Conservation (phyloP, 495 filamentous ascomycete genomes). For the Penicillium dipodomyicola region DNA sequence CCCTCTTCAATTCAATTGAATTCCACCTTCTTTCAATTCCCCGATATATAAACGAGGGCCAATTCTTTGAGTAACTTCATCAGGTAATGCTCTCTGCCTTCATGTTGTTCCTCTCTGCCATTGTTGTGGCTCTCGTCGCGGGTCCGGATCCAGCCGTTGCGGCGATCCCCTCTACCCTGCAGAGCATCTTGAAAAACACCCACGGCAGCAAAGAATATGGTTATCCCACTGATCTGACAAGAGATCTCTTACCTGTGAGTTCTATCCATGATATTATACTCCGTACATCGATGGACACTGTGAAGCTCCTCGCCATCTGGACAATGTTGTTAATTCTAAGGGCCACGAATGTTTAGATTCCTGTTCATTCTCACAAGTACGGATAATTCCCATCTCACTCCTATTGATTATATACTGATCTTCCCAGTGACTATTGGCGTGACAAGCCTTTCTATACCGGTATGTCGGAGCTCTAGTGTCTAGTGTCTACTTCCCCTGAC, state of each 20-base stretch:
- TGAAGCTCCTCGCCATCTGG: background rate
- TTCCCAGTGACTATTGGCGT: conserved; percentile 42
- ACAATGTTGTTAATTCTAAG: conserved; percentile 5
- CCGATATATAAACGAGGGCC: background rate
- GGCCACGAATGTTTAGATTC: conserved; percentile 35
- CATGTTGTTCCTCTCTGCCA: conserved; percentile 22
- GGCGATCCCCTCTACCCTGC: conserved; percentile 33
- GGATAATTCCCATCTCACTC: background rate
- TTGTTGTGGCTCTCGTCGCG: conserved; percentile 27
- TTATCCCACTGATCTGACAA: conserved; percentile 49
- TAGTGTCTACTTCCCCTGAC: background rate
- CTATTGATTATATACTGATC: conserved; percentile 8
- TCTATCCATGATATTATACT: conserved; percentile 3
- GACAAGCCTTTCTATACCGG: conserved; percentile 51
- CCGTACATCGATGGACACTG: background rate
- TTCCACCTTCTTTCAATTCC: background rate
- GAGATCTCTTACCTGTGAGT: conserved; percentile 45
- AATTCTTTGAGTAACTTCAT: background rate
- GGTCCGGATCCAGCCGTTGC: conserved; percentile 28
- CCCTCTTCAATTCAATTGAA: conserved; percentile 1
- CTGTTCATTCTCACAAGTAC: conserved; percentile 48
- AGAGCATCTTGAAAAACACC: conserved; percentile 45
- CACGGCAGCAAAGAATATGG: conserved; percentile 40
- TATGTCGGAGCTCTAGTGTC: conserved; percentile 13
- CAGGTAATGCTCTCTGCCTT: conserved; percentile 10